Base-by-base conservation (phyloP, 306 rosid genomes). In the Begonia peltatifolia region DNA sequence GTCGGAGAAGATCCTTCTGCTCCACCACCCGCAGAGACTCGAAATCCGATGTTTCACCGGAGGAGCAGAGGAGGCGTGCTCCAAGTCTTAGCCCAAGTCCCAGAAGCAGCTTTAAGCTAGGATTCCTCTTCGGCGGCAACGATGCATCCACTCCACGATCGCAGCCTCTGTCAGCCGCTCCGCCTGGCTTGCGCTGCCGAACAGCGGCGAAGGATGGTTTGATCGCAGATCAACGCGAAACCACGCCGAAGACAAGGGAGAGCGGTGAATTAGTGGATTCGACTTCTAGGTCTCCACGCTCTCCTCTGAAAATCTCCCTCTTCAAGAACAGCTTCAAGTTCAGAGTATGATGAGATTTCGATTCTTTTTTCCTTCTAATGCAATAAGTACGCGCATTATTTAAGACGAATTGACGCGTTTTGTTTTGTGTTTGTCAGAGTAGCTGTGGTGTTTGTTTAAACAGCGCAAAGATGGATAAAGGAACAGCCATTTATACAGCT, bases 1-100 rank as follows among this genome's bases (percentile, higher is more conserved):
- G 95, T 46, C 83, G 95, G 95, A 80, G 93, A 64, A 75, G 93
- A 80, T 86, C 87, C 18, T 87, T 87, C 60, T 87, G 95, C 72
- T 75, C 89, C 2, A 70, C 80, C 0, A 16, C 70, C 4, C 53
- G 58, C 23, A 71, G 84, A 10, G 87, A 80, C 67, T 71, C 79
- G 16, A 84, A 74, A 41, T 63, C 78, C 1, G 57, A 57, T 51
- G 20, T 67, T 12, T 57, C 88, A 0, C 77, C 77, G 51, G 66
- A 73, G 56, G 74, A 70, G 2, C 75, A 67, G 6, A 56, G 58
- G 8, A 76, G 68, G 23, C 62, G 50, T 0, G 74, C 79, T 38
- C 76, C 84, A 0, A 44, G 4, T 44, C 48, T 14, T 12, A 77
- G 71, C 46, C 79, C 85, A 0, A 86, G 86, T 58, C 82, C 93